Evolutionary conservation across 352 stramenopile genomes (phyloP), one percentile per base, ranked within the genome.

Genomic region (Pythium plurisporium): DNA sequence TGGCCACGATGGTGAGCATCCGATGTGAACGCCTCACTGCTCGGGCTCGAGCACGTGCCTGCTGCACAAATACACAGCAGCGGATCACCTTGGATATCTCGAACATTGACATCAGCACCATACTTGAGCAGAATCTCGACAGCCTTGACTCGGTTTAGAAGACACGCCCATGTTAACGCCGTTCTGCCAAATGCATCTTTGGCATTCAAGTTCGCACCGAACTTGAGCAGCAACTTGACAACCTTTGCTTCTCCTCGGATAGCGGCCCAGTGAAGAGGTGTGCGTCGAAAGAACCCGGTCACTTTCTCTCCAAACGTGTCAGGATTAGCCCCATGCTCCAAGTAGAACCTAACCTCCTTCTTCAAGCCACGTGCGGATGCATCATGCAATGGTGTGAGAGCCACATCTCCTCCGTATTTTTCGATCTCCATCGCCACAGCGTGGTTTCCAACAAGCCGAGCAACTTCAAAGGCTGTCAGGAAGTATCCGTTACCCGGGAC

Each of bases 391-490:
- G 83, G 83, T 22, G 83, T 94, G 3, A 94, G 51, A 12, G 70
- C 74, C n/a, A 94, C 76, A 22, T 94, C 83, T 7, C 72, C 83
- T 15, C 83, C 83, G 33, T 86, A 91, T 26, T 89, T 86, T 34
- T 90, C 79, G 58, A 94, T 87, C 33, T 84, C 74, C 10, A 73
- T 72, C 5, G 82, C 81, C 19, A 91, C 78, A 0, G 70, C 72
- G 11, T 82, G 69, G 30, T 91, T 85, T 1, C 82, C 83, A 27
- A 73, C 70, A 10, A 90, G 62, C 12, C 81, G 67, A 17, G 80
- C 81, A 30, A 91, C 70, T 62, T 91, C 77, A 60, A 87, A 91
- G 8, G 83, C 69, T 14, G 83, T 94, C 15, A 85, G 31, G 33
- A 79, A 83, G 34, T 83, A 77, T 3, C 70, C 74, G n/a, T 75